Evolutionary conservation across 768 basidiomycete species (phyloP).

Genomic region (Boletus reticulatus): DNA sequence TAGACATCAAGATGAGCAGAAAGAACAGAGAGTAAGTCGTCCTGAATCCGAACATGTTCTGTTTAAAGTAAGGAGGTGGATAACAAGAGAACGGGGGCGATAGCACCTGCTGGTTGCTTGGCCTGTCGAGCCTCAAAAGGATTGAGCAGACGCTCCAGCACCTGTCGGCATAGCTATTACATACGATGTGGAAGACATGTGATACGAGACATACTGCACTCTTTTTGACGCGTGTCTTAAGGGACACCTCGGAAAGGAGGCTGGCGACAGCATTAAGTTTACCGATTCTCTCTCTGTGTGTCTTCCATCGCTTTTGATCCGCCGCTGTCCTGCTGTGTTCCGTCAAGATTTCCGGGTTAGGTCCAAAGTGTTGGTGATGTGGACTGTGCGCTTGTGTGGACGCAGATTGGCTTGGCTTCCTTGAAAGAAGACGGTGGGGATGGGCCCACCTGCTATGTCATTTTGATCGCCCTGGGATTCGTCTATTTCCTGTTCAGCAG

Average conservation of each 20-base stretch:
- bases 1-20: conserved; percentile 77
- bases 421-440: not conserved
- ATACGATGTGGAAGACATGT: not conserved
- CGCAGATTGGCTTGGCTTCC: not conserved
- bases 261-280: conserved; percentile 53
- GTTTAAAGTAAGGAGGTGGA: conserved; percentile 4
- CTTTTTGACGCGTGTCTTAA: conserved; percentile 24
- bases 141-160: conserved; percentile 53
- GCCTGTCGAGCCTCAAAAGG: conserved; percentile 55
- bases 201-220: conserved; percentile 17
- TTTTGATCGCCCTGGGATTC: conserved; percentile 32
- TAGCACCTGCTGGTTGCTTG: conserved; percentile 52
- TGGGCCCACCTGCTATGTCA: conserved; percentile 16
- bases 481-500: conserved; percentile 28
- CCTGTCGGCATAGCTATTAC: conserved; percentile 34
- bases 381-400: conserved; percentile 33
- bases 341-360: conserved; percentile 49
- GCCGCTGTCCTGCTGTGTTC: conserved; percentile 49
- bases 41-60: conserved; percentile 58
- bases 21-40: conserved; percentile 63
- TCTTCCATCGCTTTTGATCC: conserved; percentile 58
- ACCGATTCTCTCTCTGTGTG: conserved; percentile 46
- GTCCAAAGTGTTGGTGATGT: conserved; percentile 78
- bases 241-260: conserved; percentile 39
- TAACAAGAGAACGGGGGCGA: not conserved